Evolutionary conservation across 1,284 basidiomycete genomes (phyloP).

Genomic region (Ustilago hordei): DNA sequence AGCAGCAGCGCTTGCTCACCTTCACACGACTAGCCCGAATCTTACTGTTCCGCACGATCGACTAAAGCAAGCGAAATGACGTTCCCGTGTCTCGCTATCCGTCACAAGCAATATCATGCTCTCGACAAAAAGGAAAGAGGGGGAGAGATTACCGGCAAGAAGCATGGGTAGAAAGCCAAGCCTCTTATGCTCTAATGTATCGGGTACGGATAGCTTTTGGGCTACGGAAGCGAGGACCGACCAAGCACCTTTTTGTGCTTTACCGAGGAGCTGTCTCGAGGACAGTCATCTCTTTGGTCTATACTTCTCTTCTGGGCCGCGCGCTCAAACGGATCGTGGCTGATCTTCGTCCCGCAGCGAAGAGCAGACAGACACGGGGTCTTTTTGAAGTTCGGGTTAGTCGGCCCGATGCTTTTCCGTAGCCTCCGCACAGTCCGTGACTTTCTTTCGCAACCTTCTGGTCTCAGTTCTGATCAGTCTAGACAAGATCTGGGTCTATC

Average conservation of each 20-base stretch:
- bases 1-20: background rate
- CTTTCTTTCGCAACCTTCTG: background rate
- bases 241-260: background rate
- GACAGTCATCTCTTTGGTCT: background rate
- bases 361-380: background rate
- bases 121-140: background rate
- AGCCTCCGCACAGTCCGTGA: background rate
- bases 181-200: background rate
- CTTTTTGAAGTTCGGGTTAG: background rate
- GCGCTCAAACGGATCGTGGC: background rate
- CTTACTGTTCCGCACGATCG: background rate
- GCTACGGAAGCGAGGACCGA: background rate
- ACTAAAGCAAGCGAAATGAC: background rate
- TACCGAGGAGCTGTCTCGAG: background rate
- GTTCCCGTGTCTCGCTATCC: conserved; percentile 1
- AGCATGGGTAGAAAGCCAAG: conserved; percentile 4
- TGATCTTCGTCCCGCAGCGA: conserved; percentile 3
- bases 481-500: background rate
- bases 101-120: background rate
- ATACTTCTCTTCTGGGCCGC: background rate
- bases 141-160: background rate
- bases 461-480: background rate
- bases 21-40: background rate
- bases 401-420: background rate
- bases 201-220: background rate